Conservation (phyloP, 176 grass and related monocot species). For the Oryza australiensis region DNA sequence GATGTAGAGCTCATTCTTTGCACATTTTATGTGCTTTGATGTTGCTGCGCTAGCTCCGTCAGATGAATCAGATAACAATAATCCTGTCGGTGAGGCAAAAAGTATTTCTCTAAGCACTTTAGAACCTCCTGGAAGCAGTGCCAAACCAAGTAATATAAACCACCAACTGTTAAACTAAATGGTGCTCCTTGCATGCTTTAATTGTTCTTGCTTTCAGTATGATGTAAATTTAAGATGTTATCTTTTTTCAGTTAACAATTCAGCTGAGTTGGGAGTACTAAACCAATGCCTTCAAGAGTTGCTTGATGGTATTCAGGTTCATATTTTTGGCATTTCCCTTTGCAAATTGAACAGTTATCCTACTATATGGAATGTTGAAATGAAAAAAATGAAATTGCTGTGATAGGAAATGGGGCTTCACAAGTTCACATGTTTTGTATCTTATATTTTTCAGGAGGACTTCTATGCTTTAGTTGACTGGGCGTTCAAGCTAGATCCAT, state of each 20-base stretch:
- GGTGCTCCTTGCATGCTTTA: constrained; percentile 3
- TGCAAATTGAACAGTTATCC: neutral
- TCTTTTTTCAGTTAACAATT: constrained; percentile 50
- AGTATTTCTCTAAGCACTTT: constrained; percentile 18
- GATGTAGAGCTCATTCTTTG: constrained; percentile 83
- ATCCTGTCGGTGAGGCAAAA: constrained; percentile 37
- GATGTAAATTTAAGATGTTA: constrained; percentile 7
- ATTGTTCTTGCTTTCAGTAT: constrained; percentile 14
- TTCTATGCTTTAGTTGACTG: constrained; percentile 81
- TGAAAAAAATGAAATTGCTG: neutral
- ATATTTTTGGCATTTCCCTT: constrained; percentile 12
- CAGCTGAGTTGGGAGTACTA: constrained; percentile 58
- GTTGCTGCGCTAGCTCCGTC: constrained; percentile 45
- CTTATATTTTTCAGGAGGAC: constrained; percentile 67
- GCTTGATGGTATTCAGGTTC: constrained; percentile 84
- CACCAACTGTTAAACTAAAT: constrained; percentile 16
- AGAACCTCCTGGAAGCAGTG: constrained; percentile 42
- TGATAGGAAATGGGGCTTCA: constrained; percentile 17
- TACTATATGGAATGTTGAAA: neutral
- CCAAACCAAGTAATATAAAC: constrained; percentile 44
- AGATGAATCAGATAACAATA: constrained; percentile 38
- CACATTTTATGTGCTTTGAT: constrained; percentile 99
- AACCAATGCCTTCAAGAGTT: constrained; percentile 80
- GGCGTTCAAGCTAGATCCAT: constrained; percentile 82
- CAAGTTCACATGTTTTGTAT: constrained; percentile 31